Evolutionary conservation across 2,329 filamentous ascomycete genomes (phyloP).

Genomic region (Exophiala dermatitidis): DNA sequence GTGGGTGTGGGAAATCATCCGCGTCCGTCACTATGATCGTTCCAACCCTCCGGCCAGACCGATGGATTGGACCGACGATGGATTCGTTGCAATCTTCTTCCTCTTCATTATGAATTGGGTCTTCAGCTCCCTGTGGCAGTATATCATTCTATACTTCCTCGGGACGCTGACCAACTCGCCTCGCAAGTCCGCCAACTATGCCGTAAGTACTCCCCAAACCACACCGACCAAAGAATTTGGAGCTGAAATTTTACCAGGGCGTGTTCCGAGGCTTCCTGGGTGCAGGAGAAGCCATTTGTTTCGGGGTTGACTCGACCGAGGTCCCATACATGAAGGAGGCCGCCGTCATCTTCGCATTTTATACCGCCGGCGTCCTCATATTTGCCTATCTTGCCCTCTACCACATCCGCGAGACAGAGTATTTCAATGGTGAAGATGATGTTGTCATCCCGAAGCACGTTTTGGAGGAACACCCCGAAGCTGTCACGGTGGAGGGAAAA

Average conservation of each 20-base stretch:
- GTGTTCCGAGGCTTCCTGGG: conserved; percentile 7
- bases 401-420: conserved; percentile 9
- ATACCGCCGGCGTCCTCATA: conserved; percentile 1
- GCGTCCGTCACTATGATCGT: conserved; percentile 7
- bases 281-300: conserved; percentile 13
- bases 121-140: conserved; percentile 1
- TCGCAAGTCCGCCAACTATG: conserved; percentile 9
- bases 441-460: conserved; percentile 13
- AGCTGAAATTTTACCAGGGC: not conserved
- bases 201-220: conserved; percentile 2
- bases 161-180: conserved; percentile 10
- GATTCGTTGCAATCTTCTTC: conserved; percentile 10
- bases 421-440: conserved; percentile 12
- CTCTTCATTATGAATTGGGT: conserved; percentile 12
- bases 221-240: not conserved
- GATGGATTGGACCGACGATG: conserved; percentile 13
- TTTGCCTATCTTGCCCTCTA: conserved; percentile 6
- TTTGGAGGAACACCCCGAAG: conserved; percentile 3
- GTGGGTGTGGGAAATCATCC: conserved; percentile 12
- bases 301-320: conserved; percentile 11
- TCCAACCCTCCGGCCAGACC: not conserved
- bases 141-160: conserved; percentile 14
- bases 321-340: conserved; percentile 14
- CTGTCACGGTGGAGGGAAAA: not conserved
- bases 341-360: conserved; percentile 9